phyloP scores from a whole-genome alignment of 495 filamentous ascomycete species.

The Copromyces sp. region DNA sequence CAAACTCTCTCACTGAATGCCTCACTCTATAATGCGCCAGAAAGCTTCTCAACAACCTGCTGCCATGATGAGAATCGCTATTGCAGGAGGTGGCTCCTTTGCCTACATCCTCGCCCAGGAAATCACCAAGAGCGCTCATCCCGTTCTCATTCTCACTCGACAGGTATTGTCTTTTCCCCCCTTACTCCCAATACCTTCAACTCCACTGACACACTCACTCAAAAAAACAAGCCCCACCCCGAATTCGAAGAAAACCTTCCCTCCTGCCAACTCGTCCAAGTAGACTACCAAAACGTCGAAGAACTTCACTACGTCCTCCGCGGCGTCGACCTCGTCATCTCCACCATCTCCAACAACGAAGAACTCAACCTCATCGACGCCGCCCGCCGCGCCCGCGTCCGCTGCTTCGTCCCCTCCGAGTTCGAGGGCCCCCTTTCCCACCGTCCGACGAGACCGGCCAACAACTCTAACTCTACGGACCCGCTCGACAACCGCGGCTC shows the following conservation, averaged over 20 bases:
- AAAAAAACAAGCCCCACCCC: constrained; percentile 15
- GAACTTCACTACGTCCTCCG: constrained; percentile 51
- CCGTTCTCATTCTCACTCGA: constrained; percentile 58
- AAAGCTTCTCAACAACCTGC: constrained; percentile 15
- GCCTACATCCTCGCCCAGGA: constrained; percentile 52
- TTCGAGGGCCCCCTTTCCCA: constrained; percentile 51
- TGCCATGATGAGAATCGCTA: constrained; percentile 58
- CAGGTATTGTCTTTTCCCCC: constrained; percentile 31
- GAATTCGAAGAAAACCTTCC: constrained; percentile 31
- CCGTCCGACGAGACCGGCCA: constrained; percentile 24
- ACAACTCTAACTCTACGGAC: constrained; percentile 23
- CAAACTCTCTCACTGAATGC: constrained; percentile 2
- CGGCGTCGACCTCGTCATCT: constrained; percentile 67
- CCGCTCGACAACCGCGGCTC: constrained; percentile 39
- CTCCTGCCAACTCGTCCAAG: constrained; percentile 50
- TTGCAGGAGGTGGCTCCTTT: constrained; percentile 61
- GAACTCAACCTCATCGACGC: constrained; percentile 67
- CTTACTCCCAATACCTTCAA: neutral
- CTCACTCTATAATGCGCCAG: constrained; percentile 25
- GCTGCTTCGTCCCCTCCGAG: constrained; percentile 63
- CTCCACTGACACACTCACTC: neutral
- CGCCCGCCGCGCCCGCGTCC: constrained; percentile 51
- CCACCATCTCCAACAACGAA: constrained; percentile 52
- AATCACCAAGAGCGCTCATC: constrained; percentile 49
- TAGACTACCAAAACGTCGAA: constrained; percentile 49